Percentiles rank a stretch among this genome's conserved stretches.
These are phyloP conservation scores for Termitomyces sp. DNA, from an alignment of 768 basidiomycete species.

Conservation along the genomic window DNA sequence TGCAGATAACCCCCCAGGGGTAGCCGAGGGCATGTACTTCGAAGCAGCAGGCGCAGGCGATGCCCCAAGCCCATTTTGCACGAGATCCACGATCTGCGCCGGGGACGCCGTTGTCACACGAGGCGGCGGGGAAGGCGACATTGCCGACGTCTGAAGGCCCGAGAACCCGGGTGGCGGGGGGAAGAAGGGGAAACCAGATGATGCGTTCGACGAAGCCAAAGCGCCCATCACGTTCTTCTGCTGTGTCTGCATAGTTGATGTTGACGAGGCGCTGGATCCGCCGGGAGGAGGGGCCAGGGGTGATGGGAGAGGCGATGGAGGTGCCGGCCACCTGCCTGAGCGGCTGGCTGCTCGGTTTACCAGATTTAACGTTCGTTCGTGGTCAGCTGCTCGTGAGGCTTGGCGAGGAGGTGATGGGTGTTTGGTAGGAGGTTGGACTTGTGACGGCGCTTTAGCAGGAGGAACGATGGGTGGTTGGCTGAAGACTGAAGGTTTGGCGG, in stretches of 20 bases:
- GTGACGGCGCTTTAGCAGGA: not conserved
- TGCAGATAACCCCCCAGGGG: conserved; percentile 59
- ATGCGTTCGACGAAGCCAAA: conserved; percentile 15
- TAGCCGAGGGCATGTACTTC: conserved; percentile 14
- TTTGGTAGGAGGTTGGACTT: conserved; percentile 6
- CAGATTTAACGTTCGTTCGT: conserved; percentile 52
- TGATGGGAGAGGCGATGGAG: conserved; percentile 20
- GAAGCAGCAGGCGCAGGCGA: not conserved
- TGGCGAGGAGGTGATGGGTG: conserved; percentile 19
- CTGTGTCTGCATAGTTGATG: conserved; percentile 23
- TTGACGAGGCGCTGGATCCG: not conserved
- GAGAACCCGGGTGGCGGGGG: conserved; percentile 10
- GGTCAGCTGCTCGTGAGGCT: conserved; percentile 36
- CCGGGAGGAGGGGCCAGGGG: conserved; percentile 17
- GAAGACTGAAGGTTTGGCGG: conserved; percentile 23
- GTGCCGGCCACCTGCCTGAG: conserved; percentile 39
- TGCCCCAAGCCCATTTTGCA: not conserved
- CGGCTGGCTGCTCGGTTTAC: conserved; percentile 51
- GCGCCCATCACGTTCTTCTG: conserved; percentile 21
- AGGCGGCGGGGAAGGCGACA: not conserved
- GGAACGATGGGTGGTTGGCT: conserved; percentile 4
- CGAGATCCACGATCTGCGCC: not conserved
- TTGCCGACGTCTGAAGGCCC: conserved; percentile 1
- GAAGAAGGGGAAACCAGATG: conserved; percentile 8
- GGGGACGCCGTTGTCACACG: not conserved